Base-by-base conservation (phyloP, 2,329 filamentous ascomycete genomes). In the Triangularia verruculosa region DNA sequence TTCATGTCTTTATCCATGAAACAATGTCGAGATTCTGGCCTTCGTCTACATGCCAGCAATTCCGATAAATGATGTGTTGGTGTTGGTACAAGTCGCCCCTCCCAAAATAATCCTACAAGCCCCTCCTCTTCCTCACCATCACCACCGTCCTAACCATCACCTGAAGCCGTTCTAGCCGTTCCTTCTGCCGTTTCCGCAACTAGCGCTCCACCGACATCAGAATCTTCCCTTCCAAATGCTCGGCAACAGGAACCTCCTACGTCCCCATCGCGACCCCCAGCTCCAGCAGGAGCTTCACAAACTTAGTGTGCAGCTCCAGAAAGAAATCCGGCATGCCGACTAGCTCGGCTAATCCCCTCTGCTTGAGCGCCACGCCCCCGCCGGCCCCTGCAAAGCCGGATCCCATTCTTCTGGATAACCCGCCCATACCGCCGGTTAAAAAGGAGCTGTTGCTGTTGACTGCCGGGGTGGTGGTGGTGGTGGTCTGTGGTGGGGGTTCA, bases 271-370 rank as follows among this genome's bases (percentile, higher is more conserved):
- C 80, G 12, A 85, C 80, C 15, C 83, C 82, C 27, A 87, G 78
- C 72, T 89, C 85, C 15, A 87, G 78, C 59, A 89, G 76, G 47
- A 90, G 77, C 70, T 82, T 80, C 25, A 89, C 87, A 71, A 90
- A 90, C 66, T 82, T 80, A 43, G 81, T 78, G 73, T 90, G 87
- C 65, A 90, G 75, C 76, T 89, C 83, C 62, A 89, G 84, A 68
- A 90, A 90, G 70, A 90, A 87, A 71, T 89, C 87, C 4, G 87
- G 86, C 69, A 86, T 78, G 20, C 87, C 87, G 27, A 89, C 85
- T 47, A 90, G 78, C 74, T 90, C 87, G 0, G 87, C 85, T 57
- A 90, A 76, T 2, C 87, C 86, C 47, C 85, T 82, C 43, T 86
- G 81, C 68, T 83, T 86, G 51, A 83, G 78, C 22, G 82, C 79